A percentile compares a stretch with the other conserved stretches of the same genome.
These are phyloP conservation scores for Pueraria montana DNA, from an alignment of 306 rosid species.

Conservation along the genomic window DNA sequence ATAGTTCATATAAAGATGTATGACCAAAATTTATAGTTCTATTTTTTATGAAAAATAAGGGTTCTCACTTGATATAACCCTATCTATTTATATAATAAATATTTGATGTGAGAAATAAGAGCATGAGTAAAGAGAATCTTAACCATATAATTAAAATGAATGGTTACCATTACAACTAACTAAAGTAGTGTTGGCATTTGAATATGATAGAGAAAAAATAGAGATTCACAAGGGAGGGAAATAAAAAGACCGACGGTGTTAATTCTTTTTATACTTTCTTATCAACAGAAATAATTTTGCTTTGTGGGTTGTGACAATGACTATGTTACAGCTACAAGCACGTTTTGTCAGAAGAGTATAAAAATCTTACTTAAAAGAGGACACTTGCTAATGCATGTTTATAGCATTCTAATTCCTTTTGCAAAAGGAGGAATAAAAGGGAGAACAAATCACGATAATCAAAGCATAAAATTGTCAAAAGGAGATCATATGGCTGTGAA, in stretches of 20 bases:
- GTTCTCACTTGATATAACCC: background rate
- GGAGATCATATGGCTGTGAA: background rate
- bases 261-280: background rate
- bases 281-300: background rate
- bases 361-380: background rate
- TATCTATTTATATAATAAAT: background rate
- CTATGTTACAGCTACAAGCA: background rate
- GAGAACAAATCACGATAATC: constrained; percentile 2
- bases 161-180: background rate
- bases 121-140: background rate
- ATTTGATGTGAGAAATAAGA: background rate
- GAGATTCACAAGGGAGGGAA: background rate
- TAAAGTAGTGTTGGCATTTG: background rate
- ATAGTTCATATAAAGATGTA: too few species aligned
- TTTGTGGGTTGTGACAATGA: background rate
- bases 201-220: background rate
- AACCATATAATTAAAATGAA: background rate
- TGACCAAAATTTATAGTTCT: too few species aligned
- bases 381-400: background rate
- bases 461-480: background rate
- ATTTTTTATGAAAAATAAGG: too few species aligned
- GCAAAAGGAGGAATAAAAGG: constrained; percentile 4
- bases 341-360: background rate
- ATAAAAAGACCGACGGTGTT: background rate
- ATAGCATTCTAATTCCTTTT: background rate